phyloP scores from a whole-genome alignment of 345 rosid genomes.

The Syzygium aromaticum region DNA sequence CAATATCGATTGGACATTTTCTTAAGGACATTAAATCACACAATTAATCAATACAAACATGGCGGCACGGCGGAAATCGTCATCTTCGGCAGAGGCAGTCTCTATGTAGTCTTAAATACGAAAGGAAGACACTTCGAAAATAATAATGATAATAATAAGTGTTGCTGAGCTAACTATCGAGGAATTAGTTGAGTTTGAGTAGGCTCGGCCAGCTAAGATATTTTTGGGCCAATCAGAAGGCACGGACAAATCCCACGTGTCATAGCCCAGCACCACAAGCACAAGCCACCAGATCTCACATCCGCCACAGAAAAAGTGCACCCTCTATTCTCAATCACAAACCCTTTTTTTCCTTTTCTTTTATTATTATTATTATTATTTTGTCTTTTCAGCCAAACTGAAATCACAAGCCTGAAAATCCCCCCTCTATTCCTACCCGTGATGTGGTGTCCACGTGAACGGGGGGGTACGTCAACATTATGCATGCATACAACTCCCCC shows the following conservation, averaged over 20 bases:
- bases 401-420: background rate
- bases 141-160: background rate
- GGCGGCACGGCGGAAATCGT: background rate
- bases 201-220: background rate
- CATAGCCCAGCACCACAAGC: conserved; percentile 16
- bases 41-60: background rate
- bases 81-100: background rate
- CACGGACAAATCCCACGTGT: conserved; percentile 10
- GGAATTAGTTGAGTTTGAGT: background rate
- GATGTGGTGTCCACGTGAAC: conserved; percentile 26
- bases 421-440: conserved; percentile 18
- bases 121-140: background rate
- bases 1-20: background rate
- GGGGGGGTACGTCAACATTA: conserved; percentile 10
- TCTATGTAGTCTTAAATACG: background rate
- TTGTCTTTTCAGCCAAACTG: background rate
- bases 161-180: background rate
- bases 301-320: conserved; percentile 1
- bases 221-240: background rate
- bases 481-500: background rate
- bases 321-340: background rate
- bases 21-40: background rate
- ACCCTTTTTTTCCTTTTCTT: background rate
- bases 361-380: too few species aligned
- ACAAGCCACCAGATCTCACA: background rate